Evolutionary conservation across 1,139 yeast genomes (phyloP).

Genomic region (Citeromyces hawaiiensis): DNA sequence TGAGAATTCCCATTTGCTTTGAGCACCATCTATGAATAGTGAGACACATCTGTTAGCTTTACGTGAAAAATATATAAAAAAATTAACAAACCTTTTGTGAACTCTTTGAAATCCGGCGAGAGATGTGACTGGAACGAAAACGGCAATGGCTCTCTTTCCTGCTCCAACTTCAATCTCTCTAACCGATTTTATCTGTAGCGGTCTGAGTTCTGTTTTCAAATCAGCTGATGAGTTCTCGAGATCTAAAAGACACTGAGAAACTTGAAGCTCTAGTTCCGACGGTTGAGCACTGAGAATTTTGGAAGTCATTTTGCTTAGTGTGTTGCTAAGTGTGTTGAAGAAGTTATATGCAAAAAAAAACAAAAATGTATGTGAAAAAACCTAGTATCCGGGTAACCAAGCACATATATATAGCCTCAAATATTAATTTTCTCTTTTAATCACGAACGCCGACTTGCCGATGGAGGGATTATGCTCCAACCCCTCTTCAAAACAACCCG

Average conservation of each 20-base stretch:
- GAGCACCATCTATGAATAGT: too few species aligned
- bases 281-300: slow-evolving; percentile 90
- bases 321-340: too few species aligned
- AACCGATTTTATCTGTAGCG: slow-evolving; percentile 96
- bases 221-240: slow-evolving; percentile 90
- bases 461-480: neutral
- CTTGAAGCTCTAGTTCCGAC: slow-evolving; percentile 98
- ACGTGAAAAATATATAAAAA: too few species aligned
- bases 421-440: too few species aligned
- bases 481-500: slow-evolving; percentile 5
- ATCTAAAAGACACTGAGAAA: slow-evolving; percentile 97
- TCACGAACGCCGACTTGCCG: too few species aligned
- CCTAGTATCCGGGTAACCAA: too few species aligned
- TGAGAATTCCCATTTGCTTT: too few species aligned
- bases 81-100: slow-evolving; percentile 29
- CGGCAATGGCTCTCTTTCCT: slow-evolving; percentile 97
- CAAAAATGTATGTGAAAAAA: too few species aligned
- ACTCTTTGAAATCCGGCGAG: slow-evolving; percentile 92
- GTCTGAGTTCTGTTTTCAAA: slow-evolving; percentile 95
- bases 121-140: slow-evolving; percentile 96
- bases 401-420: too few species aligned
- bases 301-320: slow-evolving; percentile 76
- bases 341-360: too few species aligned
- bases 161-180: slow-evolving; percentile 97
- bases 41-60: too few species aligned